phyloP scores from a whole-genome alignment of 345 rosid genomes.

The Rhodomyrtus tomentosa region DNA sequence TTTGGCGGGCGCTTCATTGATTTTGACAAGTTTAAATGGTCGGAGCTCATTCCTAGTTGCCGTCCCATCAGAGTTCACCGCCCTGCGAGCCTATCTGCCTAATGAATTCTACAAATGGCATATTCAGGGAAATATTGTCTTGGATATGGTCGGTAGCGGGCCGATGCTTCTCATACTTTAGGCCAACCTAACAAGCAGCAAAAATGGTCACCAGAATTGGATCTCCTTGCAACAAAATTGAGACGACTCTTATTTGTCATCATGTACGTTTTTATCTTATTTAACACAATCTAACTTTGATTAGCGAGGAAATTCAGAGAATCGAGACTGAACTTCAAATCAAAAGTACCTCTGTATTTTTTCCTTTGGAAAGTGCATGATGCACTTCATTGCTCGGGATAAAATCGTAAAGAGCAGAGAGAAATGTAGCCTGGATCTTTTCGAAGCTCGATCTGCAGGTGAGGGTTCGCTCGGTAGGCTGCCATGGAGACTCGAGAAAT shows the following conservation, averaged over 20 bases:
- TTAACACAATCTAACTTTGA: not conserved
- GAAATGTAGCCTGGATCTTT: not conserved
- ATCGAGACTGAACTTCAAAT: not conserved
- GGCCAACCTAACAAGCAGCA: not conserved
- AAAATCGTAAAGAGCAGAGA: not conserved
- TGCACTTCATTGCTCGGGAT: not conserved
- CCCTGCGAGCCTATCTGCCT: not conserved
- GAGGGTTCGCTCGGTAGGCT: not conserved
- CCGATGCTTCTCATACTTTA: not conserved
- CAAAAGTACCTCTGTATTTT: not conserved
- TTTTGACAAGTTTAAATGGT: not conserved
- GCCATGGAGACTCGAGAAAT: not conserved
- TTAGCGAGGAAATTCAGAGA: not conserved
- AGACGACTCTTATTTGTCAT: not conserved
- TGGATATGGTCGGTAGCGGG: not conserved
- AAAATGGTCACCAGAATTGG: not conserved
- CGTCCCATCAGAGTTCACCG: not conserved
- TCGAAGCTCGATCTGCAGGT: not conserved
- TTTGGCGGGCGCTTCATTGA: not conserved
- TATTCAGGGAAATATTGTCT: not conserved
- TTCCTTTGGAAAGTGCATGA: not conserved
- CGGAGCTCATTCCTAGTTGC: not conserved
- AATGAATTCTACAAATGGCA: not conserved
- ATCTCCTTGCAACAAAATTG: not conserved
- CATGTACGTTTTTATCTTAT: not conserved